These are phyloP conservation scores for Lablab purpureus DNA, from an alignment of 306 rosid genomes.

Conservation along the genomic window DNA sequence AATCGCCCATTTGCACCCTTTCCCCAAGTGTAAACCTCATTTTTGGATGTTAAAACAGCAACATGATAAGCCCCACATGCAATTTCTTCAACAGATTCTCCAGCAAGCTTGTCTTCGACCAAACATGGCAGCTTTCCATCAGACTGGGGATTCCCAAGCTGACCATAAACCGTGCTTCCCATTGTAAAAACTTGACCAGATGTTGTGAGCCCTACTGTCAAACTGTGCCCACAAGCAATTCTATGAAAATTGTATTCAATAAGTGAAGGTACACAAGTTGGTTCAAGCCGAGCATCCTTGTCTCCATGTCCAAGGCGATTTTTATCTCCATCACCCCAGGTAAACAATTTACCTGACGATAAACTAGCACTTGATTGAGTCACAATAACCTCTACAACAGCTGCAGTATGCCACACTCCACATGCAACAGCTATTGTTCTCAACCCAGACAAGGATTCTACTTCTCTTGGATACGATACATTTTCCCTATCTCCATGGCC, in stretches of 20 bases:
- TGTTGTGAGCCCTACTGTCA: constrained; percentile 91
- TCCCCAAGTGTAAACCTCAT: constrained; percentile 99
- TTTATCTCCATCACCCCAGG: constrained; percentile 99
- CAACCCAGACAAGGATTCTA: constrained; percentile 89
- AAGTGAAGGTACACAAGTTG: constrained; percentile 87
- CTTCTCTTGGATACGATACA: constrained; percentile 84
- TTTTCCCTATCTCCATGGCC: constrained; percentile 96
- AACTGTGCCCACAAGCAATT: constrained; percentile 97
- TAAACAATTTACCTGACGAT: constrained; percentile 90
- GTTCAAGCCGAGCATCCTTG: constrained; percentile 90
- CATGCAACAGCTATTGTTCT: constrained; percentile 97
- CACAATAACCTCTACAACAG: constrained; percentile 92
- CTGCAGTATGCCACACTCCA: constrained; percentile 99
- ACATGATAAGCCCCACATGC: constrained; percentile 98
- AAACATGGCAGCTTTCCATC: constrained; percentile 89
- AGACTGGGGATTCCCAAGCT: constrained; percentile 89
- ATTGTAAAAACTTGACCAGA: constrained; percentile 89
- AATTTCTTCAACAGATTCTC: constrained; percentile 84
- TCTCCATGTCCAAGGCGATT: constrained; percentile 99
- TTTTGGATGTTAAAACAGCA: constrained; percentile 75
- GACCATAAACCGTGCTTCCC: constrained; percentile 99
- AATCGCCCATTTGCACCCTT: constrained; percentile 99
- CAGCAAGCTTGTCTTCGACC: constrained; percentile 84
- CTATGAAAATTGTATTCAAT: constrained; percentile 88
- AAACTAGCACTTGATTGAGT: constrained; percentile 88